Base-by-base conservation (phyloP, 2,329 filamentous ascomycete species). In the Hypoxylon sp. region DNA sequence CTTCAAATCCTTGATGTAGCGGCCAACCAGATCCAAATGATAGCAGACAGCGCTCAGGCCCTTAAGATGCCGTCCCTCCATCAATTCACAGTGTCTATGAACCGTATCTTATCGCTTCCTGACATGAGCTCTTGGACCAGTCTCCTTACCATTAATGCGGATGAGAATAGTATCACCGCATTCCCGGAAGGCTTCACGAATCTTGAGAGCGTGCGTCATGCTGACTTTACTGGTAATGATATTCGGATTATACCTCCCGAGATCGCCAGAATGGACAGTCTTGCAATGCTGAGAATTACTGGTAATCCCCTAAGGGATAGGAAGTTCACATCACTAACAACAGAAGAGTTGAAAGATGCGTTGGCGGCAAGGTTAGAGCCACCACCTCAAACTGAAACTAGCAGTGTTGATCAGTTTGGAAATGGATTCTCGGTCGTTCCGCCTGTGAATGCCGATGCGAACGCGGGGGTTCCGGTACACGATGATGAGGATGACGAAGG, bases 261-360 rank as follows among this genome's bases (percentile, higher is more conserved):
- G 70, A 88, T 98, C 63, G 91, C 91, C 4, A 82, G 88, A 25
- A 97, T 98, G 93, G 89, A 93, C 5, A 89, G 81, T 48, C 82
- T 99, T 9, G 86, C 89, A 19, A 90, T 90, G 76, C 86, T 98
- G 45, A 89, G 90, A 3, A 83, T 99, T 32, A 90, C 90, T 46
- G 94, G 93, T n/a, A 99, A 99, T 74, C 96, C 96, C 0, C 82
- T 99, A 13, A 87, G 92, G 13, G 94, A 98, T 77, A 94, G 92
- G 77, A 97, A 94, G 77, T 93, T 96, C 72, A 83, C 94, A 13
- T 91, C 88, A 0, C 92, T 97, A 81, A 86, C 87, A 21, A 94
- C 92, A 0, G 91, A 93, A 13, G 92, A 96, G 59, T 82, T 98
- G 68, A 97, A 97, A 79, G 86, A 87, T 45, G 88, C 90, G 46